phyloP scores from a whole-genome alignment of 345 rosid genomes.

The Carallia pectinifolia region DNA sequence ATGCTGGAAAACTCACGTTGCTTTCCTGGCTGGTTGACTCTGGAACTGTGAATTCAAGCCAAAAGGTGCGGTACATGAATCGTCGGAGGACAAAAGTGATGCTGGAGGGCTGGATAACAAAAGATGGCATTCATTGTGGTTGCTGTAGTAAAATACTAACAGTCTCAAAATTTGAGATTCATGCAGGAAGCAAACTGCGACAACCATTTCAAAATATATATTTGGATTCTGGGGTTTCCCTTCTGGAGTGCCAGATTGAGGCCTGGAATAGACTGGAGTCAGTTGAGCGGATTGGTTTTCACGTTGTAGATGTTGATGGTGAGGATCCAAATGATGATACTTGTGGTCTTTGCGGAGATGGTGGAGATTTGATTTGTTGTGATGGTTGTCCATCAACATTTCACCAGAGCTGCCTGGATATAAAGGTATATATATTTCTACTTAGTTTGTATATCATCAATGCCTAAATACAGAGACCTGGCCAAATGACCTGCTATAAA shows the following conservation, averaged over 20 bases:
- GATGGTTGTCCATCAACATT: conserved; percentile 37
- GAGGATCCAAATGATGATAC: conserved; percentile 38
- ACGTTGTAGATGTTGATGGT: conserved; percentile 23
- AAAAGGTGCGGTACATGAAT: conserved; percentile 37
- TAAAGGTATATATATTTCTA: conserved; percentile 13
- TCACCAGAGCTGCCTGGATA: conserved; percentile 34
- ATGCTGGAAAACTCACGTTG: conserved; percentile 28
- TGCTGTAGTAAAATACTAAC: conserved; percentile 38
- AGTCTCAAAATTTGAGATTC: conserved; percentile 37
- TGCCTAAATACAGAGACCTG: background rate
- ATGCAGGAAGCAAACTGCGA: conserved; percentile 36
- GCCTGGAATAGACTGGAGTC: conserved; percentile 35
- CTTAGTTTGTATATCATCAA: background rate
- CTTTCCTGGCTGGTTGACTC: conserved; percentile 35
- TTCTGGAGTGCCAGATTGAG: conserved; percentile 35
- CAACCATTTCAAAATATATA: conserved; percentile 37
- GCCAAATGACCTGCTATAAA: no score
- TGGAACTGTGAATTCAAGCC: conserved; percentile 33
- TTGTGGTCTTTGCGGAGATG: conserved; percentile 36
- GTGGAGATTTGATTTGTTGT: conserved; percentile 38
- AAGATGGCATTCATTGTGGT: conserved; percentile 39
- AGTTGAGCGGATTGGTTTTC: conserved; percentile 21
- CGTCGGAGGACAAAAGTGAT: conserved; percentile 30
- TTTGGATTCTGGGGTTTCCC: conserved; percentile 34
- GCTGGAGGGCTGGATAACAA: conserved; percentile 38